Percentiles rank a stretch among this genome's conserved stretches.
These are phyloP conservation scores for Clonostachys byssicola DNA, from an alignment of 2,329 filamentous ascomycete genomes.

Conservation along the genomic window DNA sequence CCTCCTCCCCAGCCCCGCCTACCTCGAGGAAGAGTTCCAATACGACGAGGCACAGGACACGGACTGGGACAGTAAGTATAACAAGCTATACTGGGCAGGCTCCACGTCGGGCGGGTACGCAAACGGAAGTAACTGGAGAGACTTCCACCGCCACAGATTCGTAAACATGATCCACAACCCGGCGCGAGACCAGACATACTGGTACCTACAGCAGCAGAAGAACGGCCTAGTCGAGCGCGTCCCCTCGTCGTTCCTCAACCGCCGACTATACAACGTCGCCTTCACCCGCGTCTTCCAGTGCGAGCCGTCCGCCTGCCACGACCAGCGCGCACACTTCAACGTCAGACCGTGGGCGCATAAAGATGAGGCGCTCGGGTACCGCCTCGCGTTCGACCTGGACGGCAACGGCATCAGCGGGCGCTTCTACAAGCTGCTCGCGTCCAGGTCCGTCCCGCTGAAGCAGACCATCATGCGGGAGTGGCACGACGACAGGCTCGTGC, in stretches of 20 bases:
- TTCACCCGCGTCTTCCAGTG: constrained; percentile 44
- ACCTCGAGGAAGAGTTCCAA: constrained; percentile 31
- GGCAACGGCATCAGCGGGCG: constrained; percentile 52
- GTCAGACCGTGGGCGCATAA: constrained; percentile 21
- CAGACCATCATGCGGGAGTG: constrained; percentile 49
- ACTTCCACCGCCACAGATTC: constrained; percentile 43
- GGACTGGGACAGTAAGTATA: constrained; percentile 42
- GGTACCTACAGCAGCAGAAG: constrained; percentile 19
- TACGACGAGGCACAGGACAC: constrained; percentile 36
- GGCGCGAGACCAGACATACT: constrained; percentile 9
- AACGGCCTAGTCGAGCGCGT: constrained; percentile 8
- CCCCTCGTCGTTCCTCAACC: constrained; percentile 24
- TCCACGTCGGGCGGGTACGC: constrained; percentile 46
- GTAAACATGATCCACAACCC: constrained; percentile 28
- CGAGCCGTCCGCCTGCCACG: constrained; percentile 23
- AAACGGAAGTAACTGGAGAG: constrained; percentile 25
- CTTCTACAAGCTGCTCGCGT: constrained; percentile 45
- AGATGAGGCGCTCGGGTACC: constrained; percentile 27
- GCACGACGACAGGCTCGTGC: constrained; percentile 51
- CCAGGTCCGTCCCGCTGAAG: constrained; percentile 42
- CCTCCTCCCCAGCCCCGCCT: constrained; percentile 45
- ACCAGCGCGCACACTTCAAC: constrained; percentile 23
- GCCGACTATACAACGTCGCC: constrained; percentile 33
- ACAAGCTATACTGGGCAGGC: constrained; percentile 53
- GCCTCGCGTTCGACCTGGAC: constrained; percentile 46